A percentile compares a stretch with the other conserved stretches of the same genome.
Evolutionary conservation across 495 filamentous ascomycete genomes (phyloP).

Genomic region (Diplogelasinospora grovesii): DNA sequence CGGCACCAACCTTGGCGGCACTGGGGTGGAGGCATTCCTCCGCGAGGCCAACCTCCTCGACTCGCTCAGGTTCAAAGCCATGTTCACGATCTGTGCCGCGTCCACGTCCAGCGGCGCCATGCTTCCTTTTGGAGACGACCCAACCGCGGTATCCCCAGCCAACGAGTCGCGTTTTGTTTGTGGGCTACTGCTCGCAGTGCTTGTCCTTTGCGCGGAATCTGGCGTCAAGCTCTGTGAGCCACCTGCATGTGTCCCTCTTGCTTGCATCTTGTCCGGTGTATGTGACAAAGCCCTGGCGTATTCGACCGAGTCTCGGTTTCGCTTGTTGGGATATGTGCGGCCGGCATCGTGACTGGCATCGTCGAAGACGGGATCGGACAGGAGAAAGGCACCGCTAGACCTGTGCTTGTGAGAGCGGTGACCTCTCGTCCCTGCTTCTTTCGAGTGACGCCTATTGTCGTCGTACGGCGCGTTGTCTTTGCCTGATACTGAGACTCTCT

Average conservation of each 20-base stretch:
- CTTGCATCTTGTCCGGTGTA: constrained; percentile 5
- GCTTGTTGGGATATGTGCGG: constrained; percentile 6
- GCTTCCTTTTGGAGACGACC: constrained; percentile 14
- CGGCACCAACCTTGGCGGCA: constrained; percentile 40
- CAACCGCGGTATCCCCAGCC: constrained; percentile 15
- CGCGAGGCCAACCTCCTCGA: constrained; percentile 59
- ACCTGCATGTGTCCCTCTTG: constrained; percentile 1
- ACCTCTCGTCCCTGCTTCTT: too few species aligned
- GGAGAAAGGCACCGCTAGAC: constrained; percentile 40
- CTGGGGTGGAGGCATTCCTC: constrained; percentile 44
- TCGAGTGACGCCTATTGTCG: constrained; percentile 19
- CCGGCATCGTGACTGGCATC: constrained; percentile 2
- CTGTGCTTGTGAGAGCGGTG: constrained; percentile 34
- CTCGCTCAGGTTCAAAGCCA: constrained; percentile 83
- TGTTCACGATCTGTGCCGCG: constrained; percentile 79
- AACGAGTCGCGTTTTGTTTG: constrained; percentile 16
- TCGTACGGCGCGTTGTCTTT: constrained; percentile 13
- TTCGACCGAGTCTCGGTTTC: constrained; percentile 13
- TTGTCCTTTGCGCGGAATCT: too few species aligned
- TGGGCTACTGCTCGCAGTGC: too few species aligned
- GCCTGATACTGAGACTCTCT: constrained; percentile 14
- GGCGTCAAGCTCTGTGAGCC: not conserved
- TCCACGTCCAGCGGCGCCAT: constrained; percentile 54
- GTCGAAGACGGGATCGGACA: constrained; percentile 29
- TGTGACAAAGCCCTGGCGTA: constrained; percentile 2